A percentile compares a stretch with the other conserved stretches of the same genome.
phyloP scores from a whole-genome alignment of 1,284 basidiomycete genomes.

The Heterobasidion occidentale region DNA sequence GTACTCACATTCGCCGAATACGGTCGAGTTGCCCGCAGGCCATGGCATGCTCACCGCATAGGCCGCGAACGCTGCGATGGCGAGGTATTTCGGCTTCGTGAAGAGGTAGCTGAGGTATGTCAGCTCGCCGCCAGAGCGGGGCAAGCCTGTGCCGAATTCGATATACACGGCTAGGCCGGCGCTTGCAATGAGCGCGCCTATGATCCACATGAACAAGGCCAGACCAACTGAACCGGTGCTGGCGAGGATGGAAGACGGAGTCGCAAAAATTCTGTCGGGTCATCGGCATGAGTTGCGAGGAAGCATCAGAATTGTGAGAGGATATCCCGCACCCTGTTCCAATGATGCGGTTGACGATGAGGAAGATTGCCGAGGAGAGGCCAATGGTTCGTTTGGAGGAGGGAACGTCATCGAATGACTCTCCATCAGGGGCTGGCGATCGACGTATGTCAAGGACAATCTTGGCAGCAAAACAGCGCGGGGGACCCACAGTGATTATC shows the following conservation, averaged over 20 bases:
- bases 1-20: conserved; percentile 59
- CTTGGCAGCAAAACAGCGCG: no score
- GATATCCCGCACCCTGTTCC: conserved; percentile 46
- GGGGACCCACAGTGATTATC: no score
- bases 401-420: conserved; percentile 17
- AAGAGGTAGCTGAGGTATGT: conserved; percentile 71
- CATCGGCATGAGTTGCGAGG: no score
- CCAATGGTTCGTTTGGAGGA: conserved; percentile 26
- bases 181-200: conserved; percentile 55
- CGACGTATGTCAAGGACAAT: no score
- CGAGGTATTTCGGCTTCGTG: conserved; percentile 51
- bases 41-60: conserved; percentile 58
- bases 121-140: conserved; percentile 69
- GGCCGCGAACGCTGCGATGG: conserved; percentile 49
- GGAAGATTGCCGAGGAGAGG: conserved; percentile 50
- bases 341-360: conserved; percentile 72
- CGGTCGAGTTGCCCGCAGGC: conserved; percentile 47
- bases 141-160: conserved; percentile 65
- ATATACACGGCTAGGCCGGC: conserved; percentile 67
- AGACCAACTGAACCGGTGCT: conserved; percentile 60
- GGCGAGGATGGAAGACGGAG: conserved; percentile 60
- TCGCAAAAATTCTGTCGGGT: conserved; percentile 46
- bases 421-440: conserved; percentile 4
- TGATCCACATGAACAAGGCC: conserved; percentile 60
- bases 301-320: no score